Evolutionary conservation across 805 yeast genomes (phyloP).

Genomic region (Yamadazyma tumulicola): DNA sequence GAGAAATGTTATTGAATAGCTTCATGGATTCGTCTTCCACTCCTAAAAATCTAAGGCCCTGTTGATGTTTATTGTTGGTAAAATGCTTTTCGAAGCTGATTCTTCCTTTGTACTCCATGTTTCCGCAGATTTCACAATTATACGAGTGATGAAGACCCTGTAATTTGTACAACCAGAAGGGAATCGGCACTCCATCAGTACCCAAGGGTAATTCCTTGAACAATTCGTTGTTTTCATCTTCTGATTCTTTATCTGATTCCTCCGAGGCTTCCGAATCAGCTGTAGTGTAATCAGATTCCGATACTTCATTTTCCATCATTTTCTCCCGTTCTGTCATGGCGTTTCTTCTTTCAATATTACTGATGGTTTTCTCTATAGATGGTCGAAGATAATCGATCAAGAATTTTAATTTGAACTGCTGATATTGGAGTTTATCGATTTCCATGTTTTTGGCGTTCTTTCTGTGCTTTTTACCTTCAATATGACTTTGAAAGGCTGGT

Average conservation of each 20-base stretch:
- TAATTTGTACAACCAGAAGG: conserved; percentile 87
- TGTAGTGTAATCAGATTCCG: conserved; percentile 39
- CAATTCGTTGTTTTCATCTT: conserved; percentile 27
- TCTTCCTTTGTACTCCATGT: conserved; percentile 68
- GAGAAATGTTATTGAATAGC: conserved; percentile 60
- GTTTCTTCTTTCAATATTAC: conserved; percentile 60
- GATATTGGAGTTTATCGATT: conserved; percentile 4
- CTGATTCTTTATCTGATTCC: conserved; percentile 15
- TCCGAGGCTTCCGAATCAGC: conserved; percentile 24
- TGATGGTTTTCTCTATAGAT: conserved; percentile 47
- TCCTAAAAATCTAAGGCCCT: conserved; percentile 75
- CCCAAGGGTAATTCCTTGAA: conserved; percentile 73
- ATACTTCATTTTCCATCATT: conserved; percentile 44
- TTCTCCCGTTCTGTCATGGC: conserved; percentile 72
- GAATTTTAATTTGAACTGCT: conserved; percentile 39
- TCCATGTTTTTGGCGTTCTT: conserved; percentile 34
- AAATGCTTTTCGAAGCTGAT: conserved; percentile 73
- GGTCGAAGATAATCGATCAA: conserved; percentile 36
- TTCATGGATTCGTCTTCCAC: conserved; percentile 44
- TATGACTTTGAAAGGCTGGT: conserved; percentile 66
- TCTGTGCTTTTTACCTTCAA: conserved; percentile 71
- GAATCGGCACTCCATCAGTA: conserved; percentile 88
- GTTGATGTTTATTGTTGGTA: conserved; percentile 60
- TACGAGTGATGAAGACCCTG: conserved; percentile 77
- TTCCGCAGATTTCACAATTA: conserved; percentile 85